Evolutionary conservation across 306 rosid species (phyloP), one percentile per base, ranked within the genome.

Genomic region (Sechiopsis laciniata): DNA sequence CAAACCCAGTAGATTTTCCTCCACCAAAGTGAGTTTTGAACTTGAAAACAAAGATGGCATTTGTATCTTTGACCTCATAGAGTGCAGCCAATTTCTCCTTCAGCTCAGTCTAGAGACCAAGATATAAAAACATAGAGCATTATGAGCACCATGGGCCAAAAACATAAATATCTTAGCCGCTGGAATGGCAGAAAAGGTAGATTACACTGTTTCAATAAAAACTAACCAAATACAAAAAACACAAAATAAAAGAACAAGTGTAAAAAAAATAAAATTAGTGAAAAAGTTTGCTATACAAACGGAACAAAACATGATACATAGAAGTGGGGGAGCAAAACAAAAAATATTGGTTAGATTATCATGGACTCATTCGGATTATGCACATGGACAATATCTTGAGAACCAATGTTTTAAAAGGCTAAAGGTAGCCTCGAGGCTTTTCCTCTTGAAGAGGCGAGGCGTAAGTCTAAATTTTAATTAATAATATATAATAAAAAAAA

Each of bases 1-100:
- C 98, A 56, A 90, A 94, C 7, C 97, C 98, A 9, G 96, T 90
- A 3, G 97, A 89, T 82, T 94, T 94, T 6, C 98, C 97, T 75
- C 98, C 98, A 69, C 98, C 98, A 79, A 94, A 94, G 78, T 94
- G 88, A 16, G 98, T 94, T 24, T 94, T 76, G 84, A 94, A 94
- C 81, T 89, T 87, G 86, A 89, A 94, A 35, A 90, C 97, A 46
- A 94, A 94, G 29, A 94, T 91, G 0, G 95, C 53, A 54, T 89
- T 94, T 0, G 93, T 76, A 80, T 94, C 97, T 82, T 89, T 94
- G 48, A 87, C 97, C 1, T 90, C 97, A 20, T 90, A 94, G 74
- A 94, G 82, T 20, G 85, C 86, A 7, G 84, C 80, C 0, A 94
- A 76, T 83, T 94, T 90, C 83, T 94, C 98, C 95, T 94, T 94